These are phyloP conservation scores for Patellifolia procumbens DNA, from an alignment of 179 eudicot genomes.

Conservation along the genomic window DNA sequence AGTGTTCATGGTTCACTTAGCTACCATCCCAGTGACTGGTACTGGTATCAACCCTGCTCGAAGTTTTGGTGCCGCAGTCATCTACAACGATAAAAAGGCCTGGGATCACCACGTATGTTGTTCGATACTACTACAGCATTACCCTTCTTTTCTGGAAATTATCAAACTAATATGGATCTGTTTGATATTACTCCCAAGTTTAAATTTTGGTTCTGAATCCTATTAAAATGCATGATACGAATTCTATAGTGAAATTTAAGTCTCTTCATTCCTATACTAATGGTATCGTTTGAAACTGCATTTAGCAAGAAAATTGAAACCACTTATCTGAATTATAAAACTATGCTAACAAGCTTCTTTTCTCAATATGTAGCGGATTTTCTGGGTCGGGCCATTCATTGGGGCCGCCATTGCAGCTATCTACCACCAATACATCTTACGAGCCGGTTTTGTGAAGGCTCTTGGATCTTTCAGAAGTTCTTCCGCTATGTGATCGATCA, in stretches of 20 bases:
- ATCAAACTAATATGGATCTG: too few species aligned
- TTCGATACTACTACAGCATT: not conserved
- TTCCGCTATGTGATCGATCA: constrained; percentile 19
- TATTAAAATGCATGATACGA: too few species aligned
- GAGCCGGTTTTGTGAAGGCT: constrained; percentile 52
- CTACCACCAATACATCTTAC: constrained; percentile 51
- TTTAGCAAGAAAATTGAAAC: too few species aligned
- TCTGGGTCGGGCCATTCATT: constrained; percentile 64
- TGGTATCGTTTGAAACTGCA: too few species aligned
- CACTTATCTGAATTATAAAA: too few species aligned
- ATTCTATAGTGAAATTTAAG: too few species aligned
- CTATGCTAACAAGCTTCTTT: not conserved
- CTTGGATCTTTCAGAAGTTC: constrained; percentile 59
- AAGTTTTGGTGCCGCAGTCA: constrained; percentile 65
- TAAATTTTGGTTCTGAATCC: too few species aligned
- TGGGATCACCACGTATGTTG: constrained; percentile 59
- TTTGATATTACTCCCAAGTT: too few species aligned
- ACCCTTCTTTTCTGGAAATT: not conserved
- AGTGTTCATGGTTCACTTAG: constrained; percentile 71
- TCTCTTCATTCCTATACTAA: too few species aligned
- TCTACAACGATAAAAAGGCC: constrained; percentile 43
- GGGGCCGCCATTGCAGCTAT: constrained; percentile 65
- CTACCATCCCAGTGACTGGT: constrained; percentile 66
- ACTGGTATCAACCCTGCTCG: constrained; percentile 73
- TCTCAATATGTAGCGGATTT: constrained; percentile 46